phyloP scores from a whole-genome alignment of 139 green algal genomes.

The Asterochloris erici region DNA sequence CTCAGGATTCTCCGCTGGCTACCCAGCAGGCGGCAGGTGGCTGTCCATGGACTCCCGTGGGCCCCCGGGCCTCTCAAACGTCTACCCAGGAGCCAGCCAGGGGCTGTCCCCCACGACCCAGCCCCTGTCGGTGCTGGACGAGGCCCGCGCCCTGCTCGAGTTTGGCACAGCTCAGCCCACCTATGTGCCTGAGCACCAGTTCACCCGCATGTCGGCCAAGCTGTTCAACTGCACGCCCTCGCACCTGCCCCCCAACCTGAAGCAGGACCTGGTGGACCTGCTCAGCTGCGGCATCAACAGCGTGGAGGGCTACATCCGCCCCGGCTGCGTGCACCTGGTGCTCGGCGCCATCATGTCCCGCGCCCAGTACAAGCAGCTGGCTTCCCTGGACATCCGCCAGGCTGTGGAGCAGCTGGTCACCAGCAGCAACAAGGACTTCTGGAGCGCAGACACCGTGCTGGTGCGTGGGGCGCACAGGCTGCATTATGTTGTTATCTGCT shows the following conservation, averaged over 20 bases:
- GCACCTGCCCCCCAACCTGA: conserved; percentile 64
- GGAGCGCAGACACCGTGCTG: conserved; percentile 19
- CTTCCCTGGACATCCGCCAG: conserved; percentile 14
- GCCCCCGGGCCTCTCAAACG: too few species aligned
- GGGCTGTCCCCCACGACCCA: not conserved
- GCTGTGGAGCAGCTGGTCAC: conserved; percentile 26
- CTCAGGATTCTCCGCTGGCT: too few species aligned
- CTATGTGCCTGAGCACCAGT: conserved; percentile 31
- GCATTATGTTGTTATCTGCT: not conserved
- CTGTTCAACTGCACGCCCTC: conserved; percentile 77
- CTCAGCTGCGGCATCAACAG: conserved; percentile 22
- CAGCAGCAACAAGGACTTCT: conserved; percentile 12
- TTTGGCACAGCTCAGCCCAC: conserved; percentile 25
- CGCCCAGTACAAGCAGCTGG: conserved; percentile 5
- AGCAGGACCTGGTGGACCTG: conserved; percentile 25
- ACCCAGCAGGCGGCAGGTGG: too few species aligned
- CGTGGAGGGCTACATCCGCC: conserved; percentile 70
- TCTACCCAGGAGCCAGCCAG: not conserved
- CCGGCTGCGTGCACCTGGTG: conserved; percentile 75
- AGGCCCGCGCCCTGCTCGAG: conserved; percentile 31
- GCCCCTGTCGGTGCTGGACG: conserved; percentile 20
- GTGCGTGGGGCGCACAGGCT: not conserved
- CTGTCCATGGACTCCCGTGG: too few species aligned
- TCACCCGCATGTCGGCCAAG: conserved; percentile 56
- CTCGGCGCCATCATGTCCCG: conserved; percentile 10